phyloP scores from a whole-genome alignment of 1,284 basidiomycete species.

The Papiliotrema nemorosa region DNA sequence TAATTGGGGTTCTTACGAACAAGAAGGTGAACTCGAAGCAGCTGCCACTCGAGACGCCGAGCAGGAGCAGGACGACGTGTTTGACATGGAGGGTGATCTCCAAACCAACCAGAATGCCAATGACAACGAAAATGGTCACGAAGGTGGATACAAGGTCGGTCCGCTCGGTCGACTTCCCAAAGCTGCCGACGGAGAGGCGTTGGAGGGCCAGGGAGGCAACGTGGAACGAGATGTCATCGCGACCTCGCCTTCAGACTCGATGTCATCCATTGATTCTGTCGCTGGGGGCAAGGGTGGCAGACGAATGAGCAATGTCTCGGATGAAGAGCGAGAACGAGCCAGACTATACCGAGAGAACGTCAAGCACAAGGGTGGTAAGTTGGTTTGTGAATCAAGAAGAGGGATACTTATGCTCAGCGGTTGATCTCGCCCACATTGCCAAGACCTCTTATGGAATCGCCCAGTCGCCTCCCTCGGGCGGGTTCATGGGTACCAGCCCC shows the following conservation, averaged over 20 bases:
- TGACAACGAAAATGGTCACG: conserved; percentile 2
- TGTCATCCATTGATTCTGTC: conserved; percentile 23
- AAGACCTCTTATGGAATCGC: conserved; percentile 72
- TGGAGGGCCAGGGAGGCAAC: conserved; percentile 2
- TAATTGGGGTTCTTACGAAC: conserved; percentile 72
- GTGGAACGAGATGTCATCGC: conserved; percentile 10
- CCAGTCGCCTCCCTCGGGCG: conserved; percentile 56
- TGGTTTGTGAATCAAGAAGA: not conserved
- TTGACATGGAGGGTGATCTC: conserved; percentile 20
- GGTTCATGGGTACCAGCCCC: conserved; percentile 47
- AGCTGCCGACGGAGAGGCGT: conserved; percentile 4
- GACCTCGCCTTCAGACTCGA: conserved; percentile 24
- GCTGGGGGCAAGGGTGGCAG: conserved; percentile 13
- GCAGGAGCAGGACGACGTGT: conserved; percentile 47
- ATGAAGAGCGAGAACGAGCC: conserved; percentile 60
- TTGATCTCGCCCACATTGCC: conserved; percentile 73
- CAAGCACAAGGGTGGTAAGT: conserved; percentile 36
- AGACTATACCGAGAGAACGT: conserved; percentile 42
- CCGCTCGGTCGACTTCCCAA: not conserved
- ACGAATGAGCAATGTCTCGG: conserved; percentile 52
- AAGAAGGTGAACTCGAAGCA: conserved; percentile 59
- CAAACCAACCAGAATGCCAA: too few species aligned
- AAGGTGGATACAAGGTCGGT: not conserved
- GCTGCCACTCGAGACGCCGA: conserved; percentile 43
- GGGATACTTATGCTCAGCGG: conserved; percentile 34